Percentiles rank a stretch among this genome's conserved stretches.
phyloP scores from a whole-genome alignment of 345 rosid species.

The Hypericum androsaemum region DNA sequence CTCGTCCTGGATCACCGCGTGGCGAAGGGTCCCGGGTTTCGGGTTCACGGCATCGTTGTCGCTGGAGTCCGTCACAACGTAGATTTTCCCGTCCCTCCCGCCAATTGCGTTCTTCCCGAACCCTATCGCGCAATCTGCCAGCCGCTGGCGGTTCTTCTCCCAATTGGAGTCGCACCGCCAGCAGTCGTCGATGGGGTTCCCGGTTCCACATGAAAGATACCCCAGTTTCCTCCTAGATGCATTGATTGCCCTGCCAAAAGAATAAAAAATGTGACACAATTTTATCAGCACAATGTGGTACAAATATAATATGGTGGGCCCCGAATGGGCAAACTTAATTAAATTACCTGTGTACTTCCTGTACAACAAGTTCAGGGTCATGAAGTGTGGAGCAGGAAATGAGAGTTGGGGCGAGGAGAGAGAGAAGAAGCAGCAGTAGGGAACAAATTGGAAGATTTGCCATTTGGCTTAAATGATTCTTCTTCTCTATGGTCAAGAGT shows the following conservation, averaged over 20 bases:
- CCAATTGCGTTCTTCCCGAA: slow-evolving; percentile 24
- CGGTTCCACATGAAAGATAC: slow-evolving; percentile 19
- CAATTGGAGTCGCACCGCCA: slow-evolving; percentile 24
- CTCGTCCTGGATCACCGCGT: slow-evolving; percentile 25
- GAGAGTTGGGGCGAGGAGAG: slow-evolving; percentile 6
- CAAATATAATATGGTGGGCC: too few species aligned
- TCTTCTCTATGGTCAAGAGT: too few species aligned
- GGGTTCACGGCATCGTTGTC: slow-evolving; percentile 18
- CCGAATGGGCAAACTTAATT: neutral
- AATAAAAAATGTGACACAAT: neutral
- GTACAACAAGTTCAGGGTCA: slow-evolving; percentile 17
- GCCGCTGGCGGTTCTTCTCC: slow-evolving; percentile 21
- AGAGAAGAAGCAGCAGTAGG: slow-evolving; percentile 1
- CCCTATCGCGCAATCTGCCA: slow-evolving; percentile 24
- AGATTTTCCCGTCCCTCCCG: slow-evolving; percentile 19
- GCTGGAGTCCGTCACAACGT: slow-evolving; percentile 19
- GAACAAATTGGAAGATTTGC: neutral
- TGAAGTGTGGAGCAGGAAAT: slow-evolving; percentile 14
- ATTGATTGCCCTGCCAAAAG: slow-evolving; percentile 18
- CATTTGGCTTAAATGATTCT: too few species aligned
- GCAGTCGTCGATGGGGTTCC: slow-evolving; percentile 25
- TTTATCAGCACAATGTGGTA: neutral
- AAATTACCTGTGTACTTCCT: slow-evolving; percentile 14
- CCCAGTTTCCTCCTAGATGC: slow-evolving; percentile 20
- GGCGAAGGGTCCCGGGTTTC: slow-evolving; percentile 19